Evolutionary conservation across 225 moss, liverwort and hornwort species (phyloP), one percentile per base, ranked within the genome.

Genomic region (Physcomitrium patens): DNA sequence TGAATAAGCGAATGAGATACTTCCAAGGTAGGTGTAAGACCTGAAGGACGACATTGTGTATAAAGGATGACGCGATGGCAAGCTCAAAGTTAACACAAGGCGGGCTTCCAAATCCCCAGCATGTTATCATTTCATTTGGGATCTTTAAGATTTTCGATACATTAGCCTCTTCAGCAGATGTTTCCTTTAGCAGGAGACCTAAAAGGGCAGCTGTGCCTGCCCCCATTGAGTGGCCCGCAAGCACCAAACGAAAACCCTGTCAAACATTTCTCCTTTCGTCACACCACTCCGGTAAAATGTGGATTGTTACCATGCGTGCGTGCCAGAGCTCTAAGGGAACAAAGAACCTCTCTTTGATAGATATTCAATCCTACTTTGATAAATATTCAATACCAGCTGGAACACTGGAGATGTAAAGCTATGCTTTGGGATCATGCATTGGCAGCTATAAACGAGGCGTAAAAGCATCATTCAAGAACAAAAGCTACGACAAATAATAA

Each of bases 211-310:
- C 95, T 63, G 91, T 80, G 60, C 93, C 90, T 52, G 95, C 93
- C 61, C 95, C 95, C 72, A 96, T 80, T 64, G 95, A 96, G 80
- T 96, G 95, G 63, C 95, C 95, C 56, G 90, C 87, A 70, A 96
- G 81, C 77, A 96, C 91, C 81, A 96, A 81, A 78, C 87, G 77
- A 79, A 84, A 96, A 46, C 87, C 91, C 95, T 96, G 81, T 80
- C 67, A 78, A 84, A 51, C 78, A 67, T 54, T 56, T 42, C 58
- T 73, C 53, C 53, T 56, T 80, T 47, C 76, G 80, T 60, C 51
- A 63, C 64, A 58, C 12, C 22, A 67, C 10, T 71, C 26, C 3
- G 24, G 16, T 7, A 44, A 42, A 75, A 28, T n/a, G 64, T 17
- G 54, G 16, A 77, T 23, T 45, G 42, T 12, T 10, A 41, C 76